Evolutionary conservation across 2,329 filamentous ascomycete genomes (phyloP).

Genomic region (Dothidotthia symphoricarpi): DNA sequence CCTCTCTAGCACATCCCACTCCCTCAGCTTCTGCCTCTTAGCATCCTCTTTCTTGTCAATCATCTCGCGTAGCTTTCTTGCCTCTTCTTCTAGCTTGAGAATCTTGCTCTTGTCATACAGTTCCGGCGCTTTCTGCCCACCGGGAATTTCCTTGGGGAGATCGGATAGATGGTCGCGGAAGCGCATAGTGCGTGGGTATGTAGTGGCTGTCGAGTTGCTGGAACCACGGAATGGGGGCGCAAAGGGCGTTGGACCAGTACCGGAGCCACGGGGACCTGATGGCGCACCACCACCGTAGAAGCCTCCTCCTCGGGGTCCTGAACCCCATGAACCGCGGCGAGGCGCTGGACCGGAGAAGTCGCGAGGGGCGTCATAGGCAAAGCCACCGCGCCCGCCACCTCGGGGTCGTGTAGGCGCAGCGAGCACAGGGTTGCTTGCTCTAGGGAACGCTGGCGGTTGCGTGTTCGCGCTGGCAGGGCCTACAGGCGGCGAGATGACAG

Average conservation of each 20-base stretch:
- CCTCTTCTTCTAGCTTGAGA: slow-evolving; percentile 49
- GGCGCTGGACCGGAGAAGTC: slow-evolving; percentile 35
- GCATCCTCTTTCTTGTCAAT: slow-evolving; percentile 50
- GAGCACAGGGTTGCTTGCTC: slow-evolving; percentile 38
- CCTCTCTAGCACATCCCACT: slow-evolving; percentile 48
- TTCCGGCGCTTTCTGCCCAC: slow-evolving; percentile 46
- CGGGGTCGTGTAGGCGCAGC: slow-evolving; percentile 43
- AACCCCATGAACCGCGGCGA: slow-evolving; percentile 40
- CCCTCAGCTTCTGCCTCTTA: slow-evolving; percentile 45
- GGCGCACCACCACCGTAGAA: slow-evolving; percentile 30
- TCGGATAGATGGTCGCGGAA: slow-evolving; percentile 47
- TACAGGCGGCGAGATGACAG: slow-evolving; percentile 42
- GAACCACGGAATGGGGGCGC: slow-evolving; percentile 44
- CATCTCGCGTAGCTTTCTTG: slow-evolving; percentile 44
- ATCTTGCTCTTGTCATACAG: slow-evolving; percentile 46
- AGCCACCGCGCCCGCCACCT: slow-evolving; percentile 44
- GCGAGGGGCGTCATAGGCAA: slow-evolving; percentile 39
- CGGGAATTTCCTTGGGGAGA: slow-evolving; percentile 46
- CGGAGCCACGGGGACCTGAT: slow-evolving; percentile 36
- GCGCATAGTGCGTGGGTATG: slow-evolving; percentile 49
- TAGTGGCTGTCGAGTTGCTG: slow-evolving; percentile 45
- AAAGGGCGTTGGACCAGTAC: slow-evolving; percentile 28
- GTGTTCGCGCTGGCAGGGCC: slow-evolving; percentile 34
- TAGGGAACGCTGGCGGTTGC: slow-evolving; percentile 38
- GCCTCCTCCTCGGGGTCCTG: slow-evolving; percentile 31